Conservation (phyloP, 1,284 basidiomycete species). For the Trametes polyzona region DNA sequence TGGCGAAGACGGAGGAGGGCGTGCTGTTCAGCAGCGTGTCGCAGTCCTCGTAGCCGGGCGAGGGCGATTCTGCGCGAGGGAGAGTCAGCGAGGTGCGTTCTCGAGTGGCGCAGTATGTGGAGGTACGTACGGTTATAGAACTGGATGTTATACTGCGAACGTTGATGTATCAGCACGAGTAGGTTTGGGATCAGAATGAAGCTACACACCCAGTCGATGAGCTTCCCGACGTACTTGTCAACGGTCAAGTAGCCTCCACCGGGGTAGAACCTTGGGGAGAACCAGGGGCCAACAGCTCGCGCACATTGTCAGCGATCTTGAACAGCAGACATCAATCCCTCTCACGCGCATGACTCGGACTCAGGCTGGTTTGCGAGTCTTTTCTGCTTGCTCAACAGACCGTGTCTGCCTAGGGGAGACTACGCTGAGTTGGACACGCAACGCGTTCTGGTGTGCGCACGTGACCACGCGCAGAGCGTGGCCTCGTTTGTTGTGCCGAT, state of each 20-base stretch:
- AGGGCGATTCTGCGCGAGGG: slow-evolving; percentile 46
- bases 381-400: no score
- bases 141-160: slow-evolving; percentile 44
- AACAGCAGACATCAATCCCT: not conserved
- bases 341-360: slow-evolving; percentile 38
- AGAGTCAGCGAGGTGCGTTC: not conserved
- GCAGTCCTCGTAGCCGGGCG: slow-evolving; percentile 58
- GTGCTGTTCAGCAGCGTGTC: slow-evolving; percentile 53
- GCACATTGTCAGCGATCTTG: not conserved
- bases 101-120: slow-evolving; percentile 18
- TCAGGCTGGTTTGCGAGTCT: slow-evolving; percentile 34
- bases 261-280: slow-evolving; percentile 13
- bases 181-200: not conserved
- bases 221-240: slow-evolving; percentile 14
- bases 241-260: slow-evolving; percentile 17
- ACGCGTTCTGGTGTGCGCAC: no score
- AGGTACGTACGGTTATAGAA: slow-evolving; percentile 59
- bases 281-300: slow-evolving; percentile 6
- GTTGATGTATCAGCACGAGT: not conserved
- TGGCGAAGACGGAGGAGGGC: slow-evolving; percentile 56
- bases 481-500: no score
- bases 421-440: no score
- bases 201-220: slow-evolving; percentile 31
- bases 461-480: no score
- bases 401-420: no score